Evolutionary conservation across 352 stramenopile species (phyloP), one percentile per base, ranked within the genome.

Genomic region (Globisporangium ultimum): DNA sequence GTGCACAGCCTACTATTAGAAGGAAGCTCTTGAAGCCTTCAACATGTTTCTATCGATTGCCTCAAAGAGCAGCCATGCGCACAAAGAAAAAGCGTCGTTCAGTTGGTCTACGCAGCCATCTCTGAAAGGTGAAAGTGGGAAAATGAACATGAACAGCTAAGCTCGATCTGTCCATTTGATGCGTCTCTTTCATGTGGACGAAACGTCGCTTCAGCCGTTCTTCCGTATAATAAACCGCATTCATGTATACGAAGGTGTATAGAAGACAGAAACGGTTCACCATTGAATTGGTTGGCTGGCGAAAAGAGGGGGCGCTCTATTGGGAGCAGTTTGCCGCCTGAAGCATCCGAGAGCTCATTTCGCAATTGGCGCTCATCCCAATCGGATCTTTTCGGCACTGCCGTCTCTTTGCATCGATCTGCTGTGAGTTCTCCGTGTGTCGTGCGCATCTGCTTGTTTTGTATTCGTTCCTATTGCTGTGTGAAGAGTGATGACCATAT

Each of bases 401-500:
- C n/a, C 24, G 24, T 28, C 24, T 28, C 24, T 28, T 28, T 28
- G 24, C 5, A 28, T 28, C 24, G 24, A 28, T 48, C 18, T 48
- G 17, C 13, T 20, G 21, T 20, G 17, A 20, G 43, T 36, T 36
- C 28, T 36, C 28, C 28, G 28, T 32, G 24, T 32, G 28, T 10
- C 3, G 20, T 14, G 12, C 10, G 47, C 32, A 36, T 32, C 18
- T 52, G 47, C 32, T 18, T 52, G 46, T n/a, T 51, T 14, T 51
- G 21, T 32, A 3, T 52, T 24, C 8, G 14, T 52, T 1, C 18
- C 8, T 15, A 40, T 32, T 24, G 21, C 42, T 8, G 54, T 50
- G 55, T 68, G 64, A 74, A 78, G 77, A 68, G 60, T 87, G 84
- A 92, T 80, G 80, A 89, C 76, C 69, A 78, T 12, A 81, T 90